Percentiles rank a stretch among this genome's conserved stretches.
These are phyloP conservation scores for Paecilomyces niveus DNA, from an alignment of 2,329 filamentous ascomycete species.

Conservation along the genomic window DNA sequence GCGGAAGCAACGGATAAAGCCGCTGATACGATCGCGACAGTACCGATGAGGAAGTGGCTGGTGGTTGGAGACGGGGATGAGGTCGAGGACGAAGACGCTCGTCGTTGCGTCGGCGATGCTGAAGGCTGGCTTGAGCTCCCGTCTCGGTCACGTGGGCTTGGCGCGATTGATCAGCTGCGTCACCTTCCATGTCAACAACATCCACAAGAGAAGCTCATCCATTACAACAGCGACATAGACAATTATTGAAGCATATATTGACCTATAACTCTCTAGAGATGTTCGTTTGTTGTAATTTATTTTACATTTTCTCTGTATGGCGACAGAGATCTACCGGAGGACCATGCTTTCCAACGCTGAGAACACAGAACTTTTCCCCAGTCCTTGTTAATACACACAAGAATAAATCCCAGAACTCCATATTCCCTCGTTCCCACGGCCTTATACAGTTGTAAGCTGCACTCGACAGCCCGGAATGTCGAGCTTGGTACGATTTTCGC, in stretches of 20 bases:
- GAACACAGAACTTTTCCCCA: not conserved
- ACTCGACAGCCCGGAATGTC: conserved; percentile 28
- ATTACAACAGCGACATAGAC: not conserved
- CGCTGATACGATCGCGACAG: conserved; percentile 15
- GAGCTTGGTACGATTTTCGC: conserved; percentile 21
- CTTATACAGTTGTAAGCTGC: conserved; percentile 10
- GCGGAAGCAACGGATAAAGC: conserved; percentile 12
- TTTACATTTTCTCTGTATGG: not conserved
- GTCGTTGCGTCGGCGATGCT: conserved; percentile 16
- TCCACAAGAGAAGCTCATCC: not conserved
- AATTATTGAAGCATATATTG: not conserved
- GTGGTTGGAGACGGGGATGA: conserved; percentile 19
- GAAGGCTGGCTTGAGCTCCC: conserved; percentile 12
- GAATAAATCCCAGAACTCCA: not conserved
- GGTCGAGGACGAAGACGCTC: conserved; percentile 29
- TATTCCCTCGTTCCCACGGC: not conserved
- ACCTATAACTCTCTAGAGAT: not conserved
- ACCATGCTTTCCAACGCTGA: not conserved
- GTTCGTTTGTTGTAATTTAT: not conserved
- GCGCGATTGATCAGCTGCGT: conserved; percentile 10
- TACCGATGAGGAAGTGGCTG: conserved; percentile 21
- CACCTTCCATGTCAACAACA: not conserved
- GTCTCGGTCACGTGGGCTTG: conserved; percentile 24
- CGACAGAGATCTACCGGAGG: not conserved
- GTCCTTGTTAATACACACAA: not conserved